Percentiles rank a stretch among this genome's conserved stretches.
These are phyloP conservation scores for Viola pubescens DNA, from an alignment of 441 rosid species.

Conservation along the genomic window DNA sequence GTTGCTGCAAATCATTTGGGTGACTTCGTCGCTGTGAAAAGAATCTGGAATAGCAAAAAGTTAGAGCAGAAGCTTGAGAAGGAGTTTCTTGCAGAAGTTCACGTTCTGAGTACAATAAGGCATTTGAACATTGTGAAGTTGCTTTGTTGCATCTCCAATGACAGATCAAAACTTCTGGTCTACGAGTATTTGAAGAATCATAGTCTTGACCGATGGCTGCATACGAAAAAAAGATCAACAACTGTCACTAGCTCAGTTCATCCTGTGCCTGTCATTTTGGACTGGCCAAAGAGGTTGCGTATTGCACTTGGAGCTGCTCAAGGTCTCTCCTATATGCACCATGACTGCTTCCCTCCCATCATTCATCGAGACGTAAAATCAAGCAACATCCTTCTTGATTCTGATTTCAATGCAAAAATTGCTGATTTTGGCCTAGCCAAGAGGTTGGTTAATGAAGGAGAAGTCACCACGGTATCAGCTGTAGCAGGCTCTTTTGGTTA, in stretches of 20 bases:
- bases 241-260: slow-evolving; percentile 14
- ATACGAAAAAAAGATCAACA: slow-evolving; percentile 22
- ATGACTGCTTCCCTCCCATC: slow-evolving; percentile 56
- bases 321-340: slow-evolving; percentile 81
- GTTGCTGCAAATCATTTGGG: slow-evolving; percentile 23
- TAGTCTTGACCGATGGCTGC: slow-evolving; percentile 79
- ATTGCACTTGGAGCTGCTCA: slow-evolving; percentile 74
- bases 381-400: slow-evolving; percentile 71
- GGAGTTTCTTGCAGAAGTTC: slow-evolving; percentile 67
- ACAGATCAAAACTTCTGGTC: slow-evolving; percentile 65
- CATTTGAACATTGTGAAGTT: slow-evolving; percentile 78
- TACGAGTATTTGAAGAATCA: slow-evolving; percentile 71
- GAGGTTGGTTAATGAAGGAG: slow-evolving; percentile 42
- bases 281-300: slow-evolving; percentile 57
- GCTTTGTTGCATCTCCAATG: slow-evolving; percentile 60
- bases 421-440: slow-evolving; percentile 91
- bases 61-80: slow-evolving; percentile 49
- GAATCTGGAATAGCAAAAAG: slow-evolving; percentile 44
- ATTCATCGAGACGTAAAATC: slow-evolving; percentile 84
- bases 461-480: slow-evolving; percentile 52
- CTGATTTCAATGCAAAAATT: slow-evolving; percentile 57
- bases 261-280: slow-evolving; percentile 20
- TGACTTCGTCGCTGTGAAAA: slow-evolving; percentile 61
- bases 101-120: slow-evolving; percentile 54
- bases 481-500: slow-evolving; percentile 85